A percentile compares a stretch with the other conserved stretches of the same genome.
phyloP scores from a whole-genome alignment of 495 filamentous ascomycete genomes.

The Xylaria longipes region DNA sequence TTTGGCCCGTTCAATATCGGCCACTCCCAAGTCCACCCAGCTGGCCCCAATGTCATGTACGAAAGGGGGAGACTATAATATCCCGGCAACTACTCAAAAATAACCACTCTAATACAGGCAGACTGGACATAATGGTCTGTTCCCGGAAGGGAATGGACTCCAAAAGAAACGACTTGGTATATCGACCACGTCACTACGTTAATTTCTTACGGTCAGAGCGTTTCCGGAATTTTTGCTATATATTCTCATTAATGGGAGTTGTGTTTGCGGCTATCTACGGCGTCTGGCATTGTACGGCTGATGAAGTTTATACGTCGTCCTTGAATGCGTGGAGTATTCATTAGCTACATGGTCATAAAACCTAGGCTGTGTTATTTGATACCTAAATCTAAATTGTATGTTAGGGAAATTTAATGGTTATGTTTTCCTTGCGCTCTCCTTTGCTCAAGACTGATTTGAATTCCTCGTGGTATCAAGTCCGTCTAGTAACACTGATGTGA shows the following conservation, averaged over 20 bases:
- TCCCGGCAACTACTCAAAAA: constrained; percentile 54
- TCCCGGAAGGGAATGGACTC: constrained; percentile 75
- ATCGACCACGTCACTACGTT: constrained; percentile 52
- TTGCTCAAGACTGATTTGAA: neutral
- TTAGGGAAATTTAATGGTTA: neutral
- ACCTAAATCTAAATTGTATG: neutral
- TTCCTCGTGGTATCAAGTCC: neutral
- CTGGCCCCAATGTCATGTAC: constrained; percentile 28
- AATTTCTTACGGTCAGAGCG: neutral
- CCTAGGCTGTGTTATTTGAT: neutral
- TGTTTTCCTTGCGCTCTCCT: neutral
- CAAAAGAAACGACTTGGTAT: constrained; percentile 68
- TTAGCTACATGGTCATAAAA: neutral
- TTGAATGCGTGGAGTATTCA: neutral
- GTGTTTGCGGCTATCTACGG: neutral
- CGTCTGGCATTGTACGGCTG: neutral
- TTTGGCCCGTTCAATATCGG: constrained; percentile 21
- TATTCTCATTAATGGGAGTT: neutral
- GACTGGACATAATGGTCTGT: constrained; percentile 73
- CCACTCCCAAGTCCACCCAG: constrained; percentile 15
- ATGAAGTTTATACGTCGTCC: neutral
- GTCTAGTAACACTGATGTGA: neutral
- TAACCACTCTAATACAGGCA: constrained; percentile 50
- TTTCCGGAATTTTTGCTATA: neutral
- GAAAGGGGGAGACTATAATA: constrained; percentile 54